Base-by-base conservation (phyloP, 2,329 filamentous ascomycete genomes). In the Colletotrichum chrysophilum region DNA sequence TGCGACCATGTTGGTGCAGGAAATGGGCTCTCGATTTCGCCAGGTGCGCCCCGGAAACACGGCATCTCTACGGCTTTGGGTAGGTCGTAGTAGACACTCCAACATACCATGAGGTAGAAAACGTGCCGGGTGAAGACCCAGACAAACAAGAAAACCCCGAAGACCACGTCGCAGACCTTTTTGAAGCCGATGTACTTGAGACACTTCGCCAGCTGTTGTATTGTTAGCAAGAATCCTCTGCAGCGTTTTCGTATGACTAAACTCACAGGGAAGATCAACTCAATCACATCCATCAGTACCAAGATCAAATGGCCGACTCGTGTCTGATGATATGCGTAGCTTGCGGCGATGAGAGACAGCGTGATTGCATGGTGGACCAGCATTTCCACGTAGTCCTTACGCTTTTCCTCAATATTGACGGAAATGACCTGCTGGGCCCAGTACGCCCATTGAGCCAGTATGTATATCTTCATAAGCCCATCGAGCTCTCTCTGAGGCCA, bases 341-440 rank as follows among this genome's bases (percentile, higher is more conserved):
- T 43, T 43, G 38, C 38, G 38, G 38, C 38, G 38, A 43, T 43
- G 9, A 43, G 38, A 43, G 38, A 43, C 18, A 43, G 18, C 18
- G 38, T 43, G 18, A 43, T 43, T 12, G 18, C 38, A 1, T 43
- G 38, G 38, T 43, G 38, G 5, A 43, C 38, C 9, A 43, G 18
- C 38, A 43, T 43, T 43, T 43, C 38, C 18, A 43, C 38, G 18
- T n/a, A 43, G 18, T 43, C 38, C 7, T 71, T 71, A 16, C 69
- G 62, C 13, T 26, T 24, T 9, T 38, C 69, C 43, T 71, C 69
- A 7, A 67, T 71, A 8, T 71, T 71, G 21, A 71, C 69, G 2
- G 69, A 71, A 26, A 71, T 36, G 43, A 71, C 69, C 32, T 71
- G 69, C 69, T 71, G 69, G 14, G 16, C 69, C 69, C 69, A 71